Base-by-base conservation (phyloP, 2,329 filamentous ascomycete species). In the Chrysoporthe deuterocubensis region DNA sequence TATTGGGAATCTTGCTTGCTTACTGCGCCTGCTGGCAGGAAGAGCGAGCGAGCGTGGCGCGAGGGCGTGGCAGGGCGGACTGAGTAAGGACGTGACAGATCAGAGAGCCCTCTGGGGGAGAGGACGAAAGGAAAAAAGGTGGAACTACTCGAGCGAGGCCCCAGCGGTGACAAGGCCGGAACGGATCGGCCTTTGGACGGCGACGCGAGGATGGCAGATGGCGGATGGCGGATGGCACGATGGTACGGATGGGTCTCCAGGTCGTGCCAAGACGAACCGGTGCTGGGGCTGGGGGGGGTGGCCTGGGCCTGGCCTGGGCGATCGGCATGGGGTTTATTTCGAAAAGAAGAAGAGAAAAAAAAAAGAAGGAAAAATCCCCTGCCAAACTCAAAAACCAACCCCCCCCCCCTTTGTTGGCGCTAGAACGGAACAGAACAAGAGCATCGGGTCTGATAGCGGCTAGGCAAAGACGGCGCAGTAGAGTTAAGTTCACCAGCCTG, bases 191-290 rank as follows among this genome's bases (percentile, higher is more conserved):
- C 21, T 54, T 54, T 32, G 50, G 21, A 14, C 50, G 26, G 21
- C 50, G 11, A 16, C 50, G 50, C 50, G 50, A 54, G 50, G 21
- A 54, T 2, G 50, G 50, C 50, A 13, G 50, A 54, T 34, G 50
- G 50, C 50, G 50, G 21, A 54, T 5, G 50, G 50, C 50, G 21
- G 50, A 54, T 34, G 50, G 50, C 50, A 54, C 50, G 26, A 54
- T 16, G 50, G 50, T 21, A 13, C 21, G n/a, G 48, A 32, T 52
- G 48, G 21, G n/a, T 32, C 2, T 0, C 48, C 21, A 14, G 48
- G 48, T 26, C 26, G 26, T 26, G 26, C 26, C 2, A 52, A 52
- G 48, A 52, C 48, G 21, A 52, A 52, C 21, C 21, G 48, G 9
- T 52, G n/a, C 48, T 9, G n/a, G 48, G n/a, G 48, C 48, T 13